phyloP scores from a whole-genome alignment of 495 filamentous ascomycete genomes.

The Copromyces sp. region DNA sequence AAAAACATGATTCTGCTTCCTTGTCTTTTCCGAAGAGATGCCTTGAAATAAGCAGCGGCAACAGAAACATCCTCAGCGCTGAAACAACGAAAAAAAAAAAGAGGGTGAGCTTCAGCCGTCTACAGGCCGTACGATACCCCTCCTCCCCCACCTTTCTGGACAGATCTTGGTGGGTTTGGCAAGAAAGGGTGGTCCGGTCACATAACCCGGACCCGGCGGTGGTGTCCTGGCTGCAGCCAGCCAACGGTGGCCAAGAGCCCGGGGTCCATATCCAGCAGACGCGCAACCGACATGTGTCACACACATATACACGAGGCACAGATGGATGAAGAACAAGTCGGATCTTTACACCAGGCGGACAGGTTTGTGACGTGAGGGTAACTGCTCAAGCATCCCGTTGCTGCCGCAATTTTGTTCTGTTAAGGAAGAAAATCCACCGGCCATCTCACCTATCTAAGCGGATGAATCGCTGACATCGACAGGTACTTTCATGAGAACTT shows the following conservation, averaged over 20 bases:
- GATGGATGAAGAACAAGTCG: background rate
- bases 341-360: background rate
- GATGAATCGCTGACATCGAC: background rate
- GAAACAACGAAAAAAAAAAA: background rate
- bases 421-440: background rate
- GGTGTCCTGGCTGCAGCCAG: background rate
- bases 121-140: background rate
- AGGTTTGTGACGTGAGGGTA: background rate
- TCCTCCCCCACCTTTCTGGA: background rate
- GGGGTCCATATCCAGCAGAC: background rate
- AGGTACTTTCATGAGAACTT: background rate
- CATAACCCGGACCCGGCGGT: background rate
- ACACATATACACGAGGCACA: background rate
- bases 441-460: background rate
- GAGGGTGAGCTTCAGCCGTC: background rate
- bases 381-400: background rate
- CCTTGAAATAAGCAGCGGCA: background rate
- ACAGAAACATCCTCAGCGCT: background rate
- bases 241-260: background rate
- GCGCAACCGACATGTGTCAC: background rate
- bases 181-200: background rate
- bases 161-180: background rate
- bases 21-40: background rate
- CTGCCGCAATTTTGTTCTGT: background rate
- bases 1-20: background rate